Conservation (phyloP, 306 rosid genomes). For the Rubus parviflorus region DNA sequence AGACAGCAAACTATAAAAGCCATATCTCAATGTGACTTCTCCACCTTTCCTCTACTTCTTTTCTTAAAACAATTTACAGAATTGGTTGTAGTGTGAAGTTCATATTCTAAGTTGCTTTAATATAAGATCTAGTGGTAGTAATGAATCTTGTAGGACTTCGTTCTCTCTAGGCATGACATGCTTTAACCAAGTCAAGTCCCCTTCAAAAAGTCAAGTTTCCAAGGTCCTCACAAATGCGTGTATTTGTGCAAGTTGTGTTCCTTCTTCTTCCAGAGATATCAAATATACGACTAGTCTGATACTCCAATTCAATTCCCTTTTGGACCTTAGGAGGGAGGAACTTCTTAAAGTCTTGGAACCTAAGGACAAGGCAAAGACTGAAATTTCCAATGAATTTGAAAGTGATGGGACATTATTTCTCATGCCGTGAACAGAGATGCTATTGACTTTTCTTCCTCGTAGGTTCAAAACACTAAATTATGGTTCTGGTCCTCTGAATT, state of each 20-base stretch:
- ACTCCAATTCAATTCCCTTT: not conserved
- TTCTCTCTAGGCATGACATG: not conserved
- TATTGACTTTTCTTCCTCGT: not conserved
- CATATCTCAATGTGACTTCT: not conserved
- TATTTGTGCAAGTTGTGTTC: not conserved
- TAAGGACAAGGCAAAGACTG: not conserved
- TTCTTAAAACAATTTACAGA: not conserved
- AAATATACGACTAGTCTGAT: not conserved
- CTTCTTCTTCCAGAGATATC: too few species aligned
- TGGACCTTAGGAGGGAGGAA: too few species aligned
- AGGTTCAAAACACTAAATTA: not conserved
- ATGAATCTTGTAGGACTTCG: not conserved
- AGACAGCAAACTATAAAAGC: not conserved
- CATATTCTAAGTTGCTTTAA: not conserved
- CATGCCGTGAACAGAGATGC: not conserved
- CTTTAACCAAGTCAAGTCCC: not conserved
- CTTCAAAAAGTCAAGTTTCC: not conserved
- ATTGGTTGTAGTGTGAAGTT: not conserved
- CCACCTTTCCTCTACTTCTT: not conserved
- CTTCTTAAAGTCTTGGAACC: not conserved
- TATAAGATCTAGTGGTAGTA: not conserved
- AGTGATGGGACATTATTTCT: not conserved
- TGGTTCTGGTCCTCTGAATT: not conserved
- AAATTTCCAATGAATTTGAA: not conserved
- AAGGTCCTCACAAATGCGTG: not conserved